Evolutionary conservation across 148 eudicot genomes (phyloP), one percentile per base, ranked within the genome.

Genomic region (Chenopodium quinoa): DNA sequence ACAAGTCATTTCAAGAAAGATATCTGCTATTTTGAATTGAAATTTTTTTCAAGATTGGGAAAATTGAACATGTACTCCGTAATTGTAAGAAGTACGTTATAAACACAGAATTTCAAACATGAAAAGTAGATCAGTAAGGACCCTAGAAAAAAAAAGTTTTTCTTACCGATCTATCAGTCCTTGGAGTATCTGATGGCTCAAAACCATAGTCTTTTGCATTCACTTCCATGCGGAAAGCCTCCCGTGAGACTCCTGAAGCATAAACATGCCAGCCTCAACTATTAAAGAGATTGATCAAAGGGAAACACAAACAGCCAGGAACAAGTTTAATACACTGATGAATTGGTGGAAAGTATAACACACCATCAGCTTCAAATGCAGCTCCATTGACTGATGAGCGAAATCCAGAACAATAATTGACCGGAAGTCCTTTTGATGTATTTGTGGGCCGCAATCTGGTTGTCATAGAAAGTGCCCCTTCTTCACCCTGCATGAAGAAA

Each of bases 391-490:
- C 76, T 74, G 91, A 80, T 46, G 99, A 90, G 60, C 98, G 97
- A 82, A 95, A 95, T 71, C 99, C 99, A 23, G 99, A 93, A 84
- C 99, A 95, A 82, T 95, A 95, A 87, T 95, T 95, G 78, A 95
- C 98, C 34, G 99, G 98, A 62, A 95, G 84, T 76, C 97, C 95
- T 81, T 93, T 95, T 31, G 99, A 93, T 79, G 98, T 88, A 86
- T 78, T 89, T 77, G 79, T 82, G 50, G 93, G 89, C 34, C 88
- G 86, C 82, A 84, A 75, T 83, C 90, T 93, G 75, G 97, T 95
- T 62, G 99, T 95, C 99, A 95, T 93, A 63, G 99, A 95, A 77
- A 95, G 93, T 9, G 98, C 98, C 75, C 99, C 99, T 87, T 95
- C 99, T 88, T 95, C 99, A 47, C 99, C 99, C 99, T 95, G 82